phyloP scores from a whole-genome alignment of 1,284 basidiomycete species.

The Pisolithus thermaeus region DNA sequence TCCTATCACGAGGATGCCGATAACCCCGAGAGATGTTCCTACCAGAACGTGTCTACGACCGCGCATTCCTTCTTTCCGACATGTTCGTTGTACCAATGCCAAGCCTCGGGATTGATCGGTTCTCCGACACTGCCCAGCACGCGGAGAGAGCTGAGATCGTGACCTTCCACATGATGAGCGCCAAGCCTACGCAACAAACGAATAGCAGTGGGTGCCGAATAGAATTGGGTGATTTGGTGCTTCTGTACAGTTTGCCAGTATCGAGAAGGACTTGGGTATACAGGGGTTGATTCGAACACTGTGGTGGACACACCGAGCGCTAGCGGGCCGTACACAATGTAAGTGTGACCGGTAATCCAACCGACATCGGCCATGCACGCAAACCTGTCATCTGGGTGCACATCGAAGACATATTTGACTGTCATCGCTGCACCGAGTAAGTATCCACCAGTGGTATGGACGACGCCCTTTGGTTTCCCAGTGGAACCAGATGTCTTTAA shows the following conservation, averaged over 20 bases:
- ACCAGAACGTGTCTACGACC: slow-evolving; percentile 94
- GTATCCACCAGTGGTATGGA: slow-evolving; percentile 94
- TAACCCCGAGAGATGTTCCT: slow-evolving; percentile 10
- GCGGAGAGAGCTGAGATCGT: slow-evolving; percentile 82
- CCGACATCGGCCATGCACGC: slow-evolving; percentile 99
- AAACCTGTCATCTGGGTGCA: slow-evolving; percentile 88
- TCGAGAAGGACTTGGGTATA: slow-evolving; percentile 92
- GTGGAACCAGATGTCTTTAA: slow-evolving; percentile 88
- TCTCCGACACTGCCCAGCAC: slow-evolving; percentile 94
- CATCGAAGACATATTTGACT: slow-evolving; percentile 96
- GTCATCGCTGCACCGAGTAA: slow-evolving; percentile 85
- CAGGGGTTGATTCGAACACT: slow-evolving; percentile 95
- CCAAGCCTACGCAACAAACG: slow-evolving; percentile 88
- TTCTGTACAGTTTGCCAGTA: slow-evolving; percentile 97
- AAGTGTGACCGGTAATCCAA: slow-evolving; percentile 98
- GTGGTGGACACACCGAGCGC: slow-evolving; percentile 88
- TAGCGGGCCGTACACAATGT: slow-evolving; percentile 96
- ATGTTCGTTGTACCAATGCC: slow-evolving; percentile 98
- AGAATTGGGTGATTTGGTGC: slow-evolving; percentile 93
- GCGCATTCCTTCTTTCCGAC: slow-evolving; percentile 89
- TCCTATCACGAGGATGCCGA: neutral
- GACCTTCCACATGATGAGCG: slow-evolving; percentile 77
- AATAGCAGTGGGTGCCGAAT: slow-evolving; percentile 91
- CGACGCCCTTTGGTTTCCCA: slow-evolving; percentile 96
- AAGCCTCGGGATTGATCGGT: slow-evolving; percentile 98